Conservation (phyloP, 2,329 filamentous ascomycete species). For the Alternaria arborescens region DNA sequence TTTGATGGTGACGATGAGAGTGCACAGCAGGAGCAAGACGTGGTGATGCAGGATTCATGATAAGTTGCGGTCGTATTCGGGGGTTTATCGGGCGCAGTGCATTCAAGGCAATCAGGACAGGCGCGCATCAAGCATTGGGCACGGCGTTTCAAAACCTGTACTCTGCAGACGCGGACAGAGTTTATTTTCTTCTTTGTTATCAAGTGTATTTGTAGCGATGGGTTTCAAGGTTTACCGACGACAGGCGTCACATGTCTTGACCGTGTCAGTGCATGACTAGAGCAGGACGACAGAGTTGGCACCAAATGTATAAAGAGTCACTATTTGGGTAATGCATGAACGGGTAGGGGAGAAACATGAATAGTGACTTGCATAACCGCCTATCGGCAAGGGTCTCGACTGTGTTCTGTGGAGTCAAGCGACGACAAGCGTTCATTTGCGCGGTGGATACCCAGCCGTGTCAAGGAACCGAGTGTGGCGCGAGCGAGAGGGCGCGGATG, state of each 20-base stretch:
- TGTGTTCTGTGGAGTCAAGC: slow-evolving; percentile 15
- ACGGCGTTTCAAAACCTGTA: slow-evolving; percentile 37
- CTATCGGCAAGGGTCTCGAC: slow-evolving; percentile 17
- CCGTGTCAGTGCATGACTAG: slow-evolving; percentile 6
- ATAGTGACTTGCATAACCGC: slow-evolving; percentile 17
- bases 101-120: slow-evolving; percentile 10
- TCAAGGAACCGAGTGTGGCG: slow-evolving; percentile 18
- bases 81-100: slow-evolving; percentile 29
- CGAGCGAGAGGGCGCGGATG: slow-evolving; percentile 11
- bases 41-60: slow-evolving; percentile 46
- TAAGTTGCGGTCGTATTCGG: slow-evolving; percentile 16
- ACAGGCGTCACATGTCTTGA: slow-evolving; percentile 1
- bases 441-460: slow-evolving; percentile 11
- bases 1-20: slow-evolving; percentile 39
- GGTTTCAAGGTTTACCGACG: background rate
- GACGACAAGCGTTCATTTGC: slow-evolving; percentile 12
- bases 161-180: slow-evolving; percentile 4
- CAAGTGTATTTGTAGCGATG: slow-evolving; percentile 9
- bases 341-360: slow-evolving; percentile 4
- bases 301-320: slow-evolving; percentile 14
- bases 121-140: slow-evolving; percentile 30
- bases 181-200: slow-evolving; percentile 9
- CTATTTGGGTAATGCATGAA: slow-evolving; percentile 17
- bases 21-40: slow-evolving; percentile 33
- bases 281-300: slow-evolving; percentile 3